Conservation (phyloP, 192 early-diverging fungal species). For the Coemansia asiatica region DNA sequence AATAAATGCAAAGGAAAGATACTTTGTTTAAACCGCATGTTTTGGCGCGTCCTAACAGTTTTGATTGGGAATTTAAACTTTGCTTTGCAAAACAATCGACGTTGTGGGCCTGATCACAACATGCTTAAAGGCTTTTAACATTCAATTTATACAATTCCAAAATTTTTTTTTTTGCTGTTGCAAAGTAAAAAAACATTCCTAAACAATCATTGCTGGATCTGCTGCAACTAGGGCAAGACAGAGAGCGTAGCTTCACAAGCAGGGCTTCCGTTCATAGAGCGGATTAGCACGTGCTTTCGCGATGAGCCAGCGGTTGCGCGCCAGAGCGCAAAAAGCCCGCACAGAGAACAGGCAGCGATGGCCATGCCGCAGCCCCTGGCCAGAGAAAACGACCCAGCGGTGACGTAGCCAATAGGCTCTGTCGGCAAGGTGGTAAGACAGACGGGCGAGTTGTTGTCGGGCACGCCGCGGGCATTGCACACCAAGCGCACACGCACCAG, state of each 20-base stretch:
- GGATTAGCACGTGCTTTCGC: conserved; percentile 10
- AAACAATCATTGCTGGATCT: too few species aligned
- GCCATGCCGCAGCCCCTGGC: conserved; percentile 51
- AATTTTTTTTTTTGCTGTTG: too few species aligned
- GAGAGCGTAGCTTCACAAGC: conserved; percentile 19
- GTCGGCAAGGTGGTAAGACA: conserved; percentile 10
- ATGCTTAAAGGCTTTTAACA: too few species aligned
- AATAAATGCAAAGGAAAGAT: too few species aligned
- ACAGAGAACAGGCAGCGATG: conserved; percentile 46
- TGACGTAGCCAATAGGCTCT: conserved; percentile 37
- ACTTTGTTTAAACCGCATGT: too few species aligned
- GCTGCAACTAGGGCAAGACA: conserved; percentile 16
- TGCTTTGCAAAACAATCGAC: too few species aligned
- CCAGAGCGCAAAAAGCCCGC: conserved; percentile 32
- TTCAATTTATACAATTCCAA: too few species aligned
- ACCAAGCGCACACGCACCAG: conserved; percentile 44
- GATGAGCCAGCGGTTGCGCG: not conserved
- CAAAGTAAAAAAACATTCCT: too few species aligned
- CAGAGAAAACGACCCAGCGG: conserved; percentile 48
- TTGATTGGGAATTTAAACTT: too few species aligned
- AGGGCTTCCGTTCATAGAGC: conserved; percentile 36
- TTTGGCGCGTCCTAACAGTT: too few species aligned
- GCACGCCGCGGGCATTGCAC: conserved; percentile 41
- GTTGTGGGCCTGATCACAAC: not conserved
- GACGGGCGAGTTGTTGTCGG: conserved; percentile 35